These are phyloP conservation scores for Ogataea siamensis DNA, from an alignment of 805 yeast species.

Conservation along the genomic window DNA sequence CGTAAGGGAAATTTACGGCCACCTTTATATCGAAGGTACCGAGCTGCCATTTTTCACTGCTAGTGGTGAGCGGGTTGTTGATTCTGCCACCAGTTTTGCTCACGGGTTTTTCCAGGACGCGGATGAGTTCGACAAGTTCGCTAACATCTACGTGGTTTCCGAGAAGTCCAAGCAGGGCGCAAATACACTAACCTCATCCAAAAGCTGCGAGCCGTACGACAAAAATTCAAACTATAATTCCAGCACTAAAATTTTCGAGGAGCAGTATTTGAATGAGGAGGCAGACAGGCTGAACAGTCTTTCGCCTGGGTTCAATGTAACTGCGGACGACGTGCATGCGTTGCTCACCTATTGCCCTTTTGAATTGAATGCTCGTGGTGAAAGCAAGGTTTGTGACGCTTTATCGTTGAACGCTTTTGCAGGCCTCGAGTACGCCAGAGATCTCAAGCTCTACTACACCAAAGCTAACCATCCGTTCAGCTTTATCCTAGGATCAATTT, in stretches of 20 bases:
- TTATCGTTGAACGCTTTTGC: conserved; percentile 69
- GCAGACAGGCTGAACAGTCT: conserved; percentile 53
- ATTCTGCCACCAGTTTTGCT: conserved; percentile 54
- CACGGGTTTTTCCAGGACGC: conserved; percentile 52
- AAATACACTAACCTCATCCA: conserved; percentile 56
- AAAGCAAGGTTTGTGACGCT: conserved; percentile 62
- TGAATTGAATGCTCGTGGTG: conserved; percentile 69
- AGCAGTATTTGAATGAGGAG: conserved; percentile 48
- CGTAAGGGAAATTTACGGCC: conserved; percentile 48
- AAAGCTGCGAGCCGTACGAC: conserved; percentile 41
- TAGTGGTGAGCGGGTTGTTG: conserved; percentile 52
- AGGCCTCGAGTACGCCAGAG: conserved; percentile 57
- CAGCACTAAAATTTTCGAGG: conserved; percentile 15
- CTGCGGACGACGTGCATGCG: conserved; percentile 48
- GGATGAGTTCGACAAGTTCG: conserved; percentile 34
- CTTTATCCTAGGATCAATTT: conserved; percentile 59
- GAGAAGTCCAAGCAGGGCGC: conserved; percentile 53
- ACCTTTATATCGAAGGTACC: conserved; percentile 39
- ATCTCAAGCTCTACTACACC: conserved; percentile 57
- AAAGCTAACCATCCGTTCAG: conserved; percentile 58
- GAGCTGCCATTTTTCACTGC: conserved; percentile 53
- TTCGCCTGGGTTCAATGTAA: conserved; percentile 54
- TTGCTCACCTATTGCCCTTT: conserved; percentile 69
- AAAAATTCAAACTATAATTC: no score
- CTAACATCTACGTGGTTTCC: conserved; percentile 40